Base-by-base conservation (phyloP, 169 alveolate species). In the Condylostoma magnum region DNA sequence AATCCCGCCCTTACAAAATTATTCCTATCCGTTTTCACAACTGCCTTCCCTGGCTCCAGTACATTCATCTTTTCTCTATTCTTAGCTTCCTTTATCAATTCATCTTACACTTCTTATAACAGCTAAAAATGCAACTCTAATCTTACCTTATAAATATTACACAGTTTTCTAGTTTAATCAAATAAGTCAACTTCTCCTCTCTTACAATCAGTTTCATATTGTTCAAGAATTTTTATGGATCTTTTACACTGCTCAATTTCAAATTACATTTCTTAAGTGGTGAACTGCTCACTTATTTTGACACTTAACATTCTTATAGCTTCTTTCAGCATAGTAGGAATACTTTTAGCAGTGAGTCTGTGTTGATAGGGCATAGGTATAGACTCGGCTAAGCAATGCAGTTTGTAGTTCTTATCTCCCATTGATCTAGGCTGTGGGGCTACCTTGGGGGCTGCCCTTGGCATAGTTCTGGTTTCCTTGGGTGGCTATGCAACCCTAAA, bases 151-250 rank as follows among this genome's bases (percentile, higher is more conserved):
- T 55, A 55, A 2, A 15, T 30, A 15, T 27, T 30, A 1, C n/a
- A 15, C 8, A 15, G n/a, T 55, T 55, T 55, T 30, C 48, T 55
- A 0, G 68, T 31, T 55, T 55, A 41, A 30, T 55, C 68, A 31
- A 30, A 47, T 30, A 30, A 55, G 3, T 55, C 68, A 15, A 55
- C 47, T 55, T 55, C 68, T 55, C 48, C 43, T 55, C 68, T 55
- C 34, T 22, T 55, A 25, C n/a, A 15, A n/a, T 55, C 68, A 30
- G 27, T 55, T 2, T 47, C 68, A 12, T 12, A 30, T 55, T 18
- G 1, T 27, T n/a, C n/a, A n/a, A 55, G 53, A 30, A 55, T 22
- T 10, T 55, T 55, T 55, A 30, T 22, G 56, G 48, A 27, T 55
- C 34, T 15, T 20, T 27, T 27, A 10, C 18, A 10, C 18, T 25